Percentiles rank a stretch among this genome's conserved stretches.
Evolutionary conservation across 1,284 basidiomycete species (phyloP).

Genomic region (Cystobasidium slooffiae): DNA sequence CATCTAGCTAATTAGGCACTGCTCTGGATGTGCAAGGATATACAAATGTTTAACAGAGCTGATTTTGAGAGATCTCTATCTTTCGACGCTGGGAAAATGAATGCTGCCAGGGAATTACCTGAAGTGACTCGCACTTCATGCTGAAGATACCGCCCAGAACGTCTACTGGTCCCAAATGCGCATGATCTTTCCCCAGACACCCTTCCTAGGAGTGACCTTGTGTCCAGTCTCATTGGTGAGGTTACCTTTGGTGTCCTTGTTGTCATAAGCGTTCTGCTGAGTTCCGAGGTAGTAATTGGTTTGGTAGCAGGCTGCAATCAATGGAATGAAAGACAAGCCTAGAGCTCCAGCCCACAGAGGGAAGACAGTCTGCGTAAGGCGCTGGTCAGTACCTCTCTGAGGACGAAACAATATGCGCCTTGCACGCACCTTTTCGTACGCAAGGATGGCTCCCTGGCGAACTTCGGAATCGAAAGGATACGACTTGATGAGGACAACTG

Average conservation of each 20-base stretch:
- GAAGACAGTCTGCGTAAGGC: slow-evolving; percentile 11
- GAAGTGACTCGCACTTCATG: too few species aligned
- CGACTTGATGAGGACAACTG: slow-evolving; percentile 44
- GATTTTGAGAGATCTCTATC: too few species aligned
- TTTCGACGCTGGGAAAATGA: too few species aligned
- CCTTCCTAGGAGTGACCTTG: slow-evolving; percentile 28
- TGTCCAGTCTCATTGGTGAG: background rate
- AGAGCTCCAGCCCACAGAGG: slow-evolving; percentile 46
- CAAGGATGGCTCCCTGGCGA: slow-evolving; percentile 46
- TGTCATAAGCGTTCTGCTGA: slow-evolving; percentile 43
- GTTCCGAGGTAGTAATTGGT: slow-evolving; percentile 46
- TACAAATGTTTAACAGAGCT: too few species aligned
- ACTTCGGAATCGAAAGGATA: slow-evolving; percentile 39
- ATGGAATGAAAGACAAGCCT: slow-evolving; percentile 47
- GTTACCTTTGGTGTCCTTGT: slow-evolving; percentile 27
- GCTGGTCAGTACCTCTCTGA: background rate
- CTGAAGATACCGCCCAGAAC: background rate
- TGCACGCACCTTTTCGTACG: slow-evolving; percentile 38
- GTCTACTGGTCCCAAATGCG: slow-evolving; percentile 12
- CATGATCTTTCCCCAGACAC: slow-evolving; percentile 15
- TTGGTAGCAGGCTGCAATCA: slow-evolving; percentile 46
- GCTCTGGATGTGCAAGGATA: too few species aligned
- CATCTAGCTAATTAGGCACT: too few species aligned
- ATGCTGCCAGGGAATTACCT: too few species aligned
- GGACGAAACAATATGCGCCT: background rate